Base-by-base conservation (phyloP, 495 filamentous ascomycete species). In the Xylaria sp. region DNA sequence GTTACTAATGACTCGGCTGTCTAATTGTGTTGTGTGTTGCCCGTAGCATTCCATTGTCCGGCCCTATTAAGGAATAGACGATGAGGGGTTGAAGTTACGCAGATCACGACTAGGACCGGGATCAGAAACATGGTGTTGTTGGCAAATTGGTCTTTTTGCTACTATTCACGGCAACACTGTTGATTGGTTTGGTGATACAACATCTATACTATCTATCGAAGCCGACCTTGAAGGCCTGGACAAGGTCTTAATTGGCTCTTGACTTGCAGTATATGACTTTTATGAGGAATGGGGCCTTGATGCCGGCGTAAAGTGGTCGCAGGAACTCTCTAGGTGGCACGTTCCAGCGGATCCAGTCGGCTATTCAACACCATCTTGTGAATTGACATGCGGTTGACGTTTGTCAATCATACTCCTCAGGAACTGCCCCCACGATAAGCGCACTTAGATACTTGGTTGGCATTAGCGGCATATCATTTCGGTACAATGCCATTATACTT, bases 391-490 rank as follows among this genome's bases (percentile, higher is more conserved):
- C 8, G 29, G 31, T 53, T 40, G 63, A 31, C 46, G 29, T 29
- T 55, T 6, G 64, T 43, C 21, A 55, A 55, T 43, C 33, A 55
- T 43, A 26, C 64, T 55, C 48, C 35, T 53, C 48, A 14, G 24
- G 35, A 48, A 14, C 17, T 40, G 31, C 7, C 40, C 52, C 50
- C 63, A 40, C 63, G 50, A 48, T 43, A 48, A 37, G 46, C 31
- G 48, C 50, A n/a, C 33, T 6, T 24, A 52, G 46, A 57, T 68
- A 33, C 44, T 33, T 69, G 41, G 57, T 61, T 62, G 21, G 67
- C 57, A 52, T 69, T 61, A 31, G 21, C 57, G 55, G 57, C 57
- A 50, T 40, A 69, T 37, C 6, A 50, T 5, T 69, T 52, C 52
- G 53, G 59, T 50, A 62, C 14, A 43, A 61, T 69, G 67, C 55